A percentile compares a stretch with the other conserved stretches of the same genome.
Evolutionary conservation across 2,329 filamentous ascomycete species (phyloP).

Genomic region (Fusarium duplospermum): DNA sequence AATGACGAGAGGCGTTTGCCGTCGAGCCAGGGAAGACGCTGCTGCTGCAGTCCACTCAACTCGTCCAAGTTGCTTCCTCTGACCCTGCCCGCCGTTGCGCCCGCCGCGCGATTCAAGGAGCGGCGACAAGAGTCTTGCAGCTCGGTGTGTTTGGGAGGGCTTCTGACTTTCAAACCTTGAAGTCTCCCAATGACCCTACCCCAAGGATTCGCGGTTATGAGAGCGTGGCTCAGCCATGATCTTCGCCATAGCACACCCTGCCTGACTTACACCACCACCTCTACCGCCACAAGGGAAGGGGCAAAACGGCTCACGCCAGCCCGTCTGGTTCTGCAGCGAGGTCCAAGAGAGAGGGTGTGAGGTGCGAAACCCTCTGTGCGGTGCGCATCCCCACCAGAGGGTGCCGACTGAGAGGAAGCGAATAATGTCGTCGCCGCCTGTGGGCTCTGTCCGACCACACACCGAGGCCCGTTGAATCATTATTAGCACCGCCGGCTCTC

Average conservation of each 20-base stretch:
- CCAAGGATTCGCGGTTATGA: constrained; percentile 33
- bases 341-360: constrained; percentile 35
- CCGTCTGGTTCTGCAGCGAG: constrained; percentile 33
- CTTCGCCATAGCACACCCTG: constrained; percentile 31
- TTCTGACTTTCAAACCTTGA: constrained; percentile 32
- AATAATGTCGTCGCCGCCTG: constrained; percentile 29
- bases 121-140: neutral
- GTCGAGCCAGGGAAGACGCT: constrained; percentile 4
- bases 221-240: constrained; percentile 38
- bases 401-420: constrained; percentile 12
- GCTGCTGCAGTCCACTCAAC: neutral
- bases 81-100: neutral
- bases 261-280: constrained; percentile 35
- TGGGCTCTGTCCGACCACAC: constrained; percentile 16
- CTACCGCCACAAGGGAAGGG: constrained; percentile 32
- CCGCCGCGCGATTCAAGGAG: constrained; percentile 10
- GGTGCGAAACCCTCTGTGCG: constrained; percentile 8
- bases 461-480: constrained; percentile 27
- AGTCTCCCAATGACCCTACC: constrained; percentile 9
- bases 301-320: constrained; percentile 35
- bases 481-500: constrained; percentile 5
- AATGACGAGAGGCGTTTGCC: constrained; percentile 22
- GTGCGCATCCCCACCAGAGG: constrained; percentile 8
- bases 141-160: constrained; percentile 24
- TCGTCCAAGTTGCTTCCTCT: neutral